phyloP scores from a whole-genome alignment of 495 filamentous ascomycete genomes.

The Aspergillus carlsbadensis region DNA sequence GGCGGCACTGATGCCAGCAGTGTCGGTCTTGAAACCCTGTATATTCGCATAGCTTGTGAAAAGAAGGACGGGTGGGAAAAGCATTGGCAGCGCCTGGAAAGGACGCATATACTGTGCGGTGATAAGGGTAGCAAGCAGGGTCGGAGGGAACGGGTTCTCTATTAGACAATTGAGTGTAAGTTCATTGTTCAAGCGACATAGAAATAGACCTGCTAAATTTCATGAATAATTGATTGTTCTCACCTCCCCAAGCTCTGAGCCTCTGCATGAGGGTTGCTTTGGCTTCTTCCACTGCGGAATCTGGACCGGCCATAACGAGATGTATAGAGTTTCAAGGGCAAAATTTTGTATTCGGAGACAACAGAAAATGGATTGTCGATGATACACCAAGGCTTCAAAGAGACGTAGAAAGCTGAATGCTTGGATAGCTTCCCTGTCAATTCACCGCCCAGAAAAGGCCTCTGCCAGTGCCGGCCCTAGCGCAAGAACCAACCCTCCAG shows the following conservation, averaged over 20 bases:
- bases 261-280: slow-evolving; percentile 51
- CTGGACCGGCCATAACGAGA: slow-evolving; percentile 20
- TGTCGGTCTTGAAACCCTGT: slow-evolving; percentile 73
- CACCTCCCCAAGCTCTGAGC: slow-evolving; percentile 72
- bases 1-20: slow-evolving; percentile 79
- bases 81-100: slow-evolving; percentile 69
- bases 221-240: slow-evolving; percentile 18
- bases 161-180: neutral
- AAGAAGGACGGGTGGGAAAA: slow-evolving; percentile 81
- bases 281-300: slow-evolving; percentile 39
- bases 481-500: slow-evolving; percentile 22
- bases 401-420: slow-evolving; percentile 3
- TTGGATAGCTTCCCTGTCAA: neutral
- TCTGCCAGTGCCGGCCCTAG: slow-evolving; percentile 19
- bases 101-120: slow-evolving; percentile 75
- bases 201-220: too few relatives aligned
- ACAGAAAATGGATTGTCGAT: too few relatives aligned
- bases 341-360: too few relatives aligned
- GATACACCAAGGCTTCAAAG: too few relatives aligned
- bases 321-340: neutral
- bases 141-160: slow-evolving; percentile 81
- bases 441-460: slow-evolving; percentile 5
- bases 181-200: neutral
- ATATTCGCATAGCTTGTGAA: slow-evolving; percentile 85
- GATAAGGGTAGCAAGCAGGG: slow-evolving; percentile 75